Evolutionary conservation across 2,329 filamentous ascomycete species (phyloP), one percentile per base, ranked within the genome.

Genomic region (Akanthomyces uredinophilus): DNA sequence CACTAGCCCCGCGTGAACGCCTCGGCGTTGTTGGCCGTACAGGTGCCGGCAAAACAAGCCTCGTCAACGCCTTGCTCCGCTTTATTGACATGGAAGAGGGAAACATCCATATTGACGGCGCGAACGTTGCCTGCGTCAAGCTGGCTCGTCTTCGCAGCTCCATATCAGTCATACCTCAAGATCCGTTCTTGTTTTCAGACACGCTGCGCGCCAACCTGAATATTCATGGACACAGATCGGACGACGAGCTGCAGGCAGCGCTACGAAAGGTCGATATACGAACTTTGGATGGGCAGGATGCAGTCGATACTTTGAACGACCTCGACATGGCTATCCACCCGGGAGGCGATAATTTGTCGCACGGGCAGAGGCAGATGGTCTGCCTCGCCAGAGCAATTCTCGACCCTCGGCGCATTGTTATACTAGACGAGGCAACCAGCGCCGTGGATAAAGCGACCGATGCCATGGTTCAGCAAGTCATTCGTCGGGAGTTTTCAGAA

Each of bases 401-500:
- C 2, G 22, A 43, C 3, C 57, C 50, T n/a, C 56, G 22, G 3
- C 61, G 56, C 43, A 60, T 63, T 11, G 32, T 65, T 1, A 54
- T 65, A 5, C 20, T 65, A 16, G 64, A 65, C 32, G 64, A 65
- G n/a, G 63, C 64, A 5, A 65, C 63, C 14, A 64, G 60, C 56
- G 56, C 56, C 2, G 60, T 65, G 20, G 64, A 65, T 35, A 24
- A 14, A 0, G 53, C 22, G 14, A 65, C 64, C 11, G 64, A 64
- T 20, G 41, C 41, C 6, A 49, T 49, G 39, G 51, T 65, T 3
- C 62, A 64, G 22, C n/a, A 37, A n/a, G 55, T 62, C 4, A 47
- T 65, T 29, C 52, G 55, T 3, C n/a, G 46, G 13, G 62, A 60
- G 29, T 61, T 65, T 39, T 18, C 44, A 24, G 39, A 57, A 3